Evolutionary conservation across 2,329 filamentous ascomycete species (phyloP), one percentile per base, ranked within the genome.

Genomic region (Leptographium radiaticola): DNA sequence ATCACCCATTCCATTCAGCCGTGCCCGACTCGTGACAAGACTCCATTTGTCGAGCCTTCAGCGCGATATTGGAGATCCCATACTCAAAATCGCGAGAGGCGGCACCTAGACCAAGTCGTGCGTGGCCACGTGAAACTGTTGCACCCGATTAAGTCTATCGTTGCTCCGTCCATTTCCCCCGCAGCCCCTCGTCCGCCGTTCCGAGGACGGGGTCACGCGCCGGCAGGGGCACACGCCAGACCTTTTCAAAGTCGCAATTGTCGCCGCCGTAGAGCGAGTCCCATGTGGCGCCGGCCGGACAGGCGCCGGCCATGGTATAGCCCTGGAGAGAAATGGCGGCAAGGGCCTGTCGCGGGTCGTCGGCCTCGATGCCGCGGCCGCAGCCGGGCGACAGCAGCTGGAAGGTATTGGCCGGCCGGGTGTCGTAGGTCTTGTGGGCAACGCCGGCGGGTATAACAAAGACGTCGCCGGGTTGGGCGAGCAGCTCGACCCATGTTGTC

Each of bases 381-480:
- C 13, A 4, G 12, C 49, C 49, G 13, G 49, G 49, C 18, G 49
- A n/a, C 18, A 51, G 49, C 39, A 51, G 20, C 6, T 2, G 12
- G 31, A 50, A 50, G 10, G 25, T 8, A 7, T 34, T 6, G 34
- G 9, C n/a, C 1, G 51, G 43, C 34, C 12, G 20, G 18, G 51
- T 25, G 34, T 25, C 8, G n/a, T n/a, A 16, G 6, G 51, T 53
- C 51, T 53, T 53, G 51, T 53, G 51, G 6, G 51, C 51, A 12
- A 53, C 51, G 51, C 51, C 51, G 13, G 51, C 51, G 10, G 51
- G 51, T 5, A 53, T 47, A 12, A 53, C 36, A 33, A 53, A 48
- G 15, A 53, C 51, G 36, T 53, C 51, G 43, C 51, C 51, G 34
- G 51, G 13, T 5, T 18, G 4, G n/a, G 51, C 51, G 2, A 10